phyloP scores from a whole-genome alignment of 2,329 filamentous ascomycete species.

The Fusarium sterilihyphosum region DNA sequence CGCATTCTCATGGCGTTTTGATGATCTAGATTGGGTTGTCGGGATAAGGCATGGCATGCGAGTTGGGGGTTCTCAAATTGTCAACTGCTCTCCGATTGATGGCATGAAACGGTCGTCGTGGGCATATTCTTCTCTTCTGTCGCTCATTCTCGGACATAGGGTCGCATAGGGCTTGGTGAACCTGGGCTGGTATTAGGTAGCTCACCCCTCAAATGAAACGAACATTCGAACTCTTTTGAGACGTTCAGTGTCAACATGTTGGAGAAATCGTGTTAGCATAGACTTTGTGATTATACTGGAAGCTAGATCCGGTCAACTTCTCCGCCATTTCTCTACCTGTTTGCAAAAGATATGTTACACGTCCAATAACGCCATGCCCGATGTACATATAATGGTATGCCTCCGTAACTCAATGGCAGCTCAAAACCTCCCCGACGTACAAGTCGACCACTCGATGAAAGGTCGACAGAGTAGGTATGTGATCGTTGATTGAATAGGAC shows the following conservation, averaged over 20 bases:
- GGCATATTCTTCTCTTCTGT: conserved; percentile 25
- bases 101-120: conserved; percentile 14
- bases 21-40: conserved; percentile 38
- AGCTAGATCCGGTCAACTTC: conserved; percentile 39
- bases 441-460: conserved; percentile 9
- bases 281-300: conserved; percentile 17
- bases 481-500: not conserved
- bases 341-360: conserved; percentile 48
- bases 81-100: conserved; percentile 13
- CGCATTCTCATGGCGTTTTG: conserved; percentile 43
- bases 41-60: conserved; percentile 19
- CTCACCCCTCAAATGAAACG: conserved; percentile 21
- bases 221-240: conserved; percentile 5
- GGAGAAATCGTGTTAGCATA: conserved; percentile 11
- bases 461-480: conserved; percentile 2
- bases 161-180: conserved; percentile 12
- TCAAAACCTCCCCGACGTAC: conserved; percentile 23
- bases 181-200: conserved; percentile 29
- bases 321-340: conserved; percentile 43
- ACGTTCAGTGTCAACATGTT: not conserved
- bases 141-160: conserved; percentile 28
- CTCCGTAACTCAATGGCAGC: conserved; percentile 35
- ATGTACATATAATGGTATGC: conserved; percentile 50
- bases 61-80: conserved; percentile 19
- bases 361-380: conserved; percentile 51